Evolutionary conservation across 768 basidiomycete genomes (phyloP).

Genomic region (Lyophyllum shimeji): DNA sequence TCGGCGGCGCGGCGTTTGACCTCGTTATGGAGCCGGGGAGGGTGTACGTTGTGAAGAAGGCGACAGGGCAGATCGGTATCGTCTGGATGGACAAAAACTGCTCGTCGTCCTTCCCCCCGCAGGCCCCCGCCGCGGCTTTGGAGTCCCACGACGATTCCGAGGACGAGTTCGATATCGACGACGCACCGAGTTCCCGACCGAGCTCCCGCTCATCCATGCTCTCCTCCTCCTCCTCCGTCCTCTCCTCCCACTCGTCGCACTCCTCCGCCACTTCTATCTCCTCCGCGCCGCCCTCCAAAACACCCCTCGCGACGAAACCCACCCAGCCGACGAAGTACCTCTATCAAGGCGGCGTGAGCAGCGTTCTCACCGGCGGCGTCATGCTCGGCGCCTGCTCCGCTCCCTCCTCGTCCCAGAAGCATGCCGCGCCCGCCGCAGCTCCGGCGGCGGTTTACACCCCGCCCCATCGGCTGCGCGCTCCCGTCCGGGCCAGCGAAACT

Average conservation of each 20-base stretch:
- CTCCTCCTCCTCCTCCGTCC: conserved; percentile 16
- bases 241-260: conserved; percentile 14
- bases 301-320: too few relatives aligned
- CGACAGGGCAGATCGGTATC: conserved; percentile 22
- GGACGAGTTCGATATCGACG: conserved; percentile 22
- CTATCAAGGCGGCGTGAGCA: conserved; percentile 43
- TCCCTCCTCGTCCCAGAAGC: background rate
- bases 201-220: conserved; percentile 37
- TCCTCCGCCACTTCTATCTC: too few relatives aligned
- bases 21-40: conserved; percentile 29
- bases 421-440: background rate
- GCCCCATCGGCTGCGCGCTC: background rate
- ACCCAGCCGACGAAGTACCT: conserved; percentile 34
- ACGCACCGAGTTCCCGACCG: conserved; percentile 33
- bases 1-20: conserved; percentile 34
- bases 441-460: background rate
- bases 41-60: conserved; percentile 27
- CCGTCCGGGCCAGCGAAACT: background rate
- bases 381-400: conserved; percentile 39
- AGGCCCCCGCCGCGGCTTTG: too few relatives aligned
- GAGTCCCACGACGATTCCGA: conserved; percentile 14
- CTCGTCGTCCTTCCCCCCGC: background rate
- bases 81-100: conserved; percentile 24
- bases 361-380: conserved; percentile 42
- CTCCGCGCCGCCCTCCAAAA: too few relatives aligned